phyloP scores from a whole-genome alignment of 257 asterid genomes.

The Solanum verrucosum region DNA sequence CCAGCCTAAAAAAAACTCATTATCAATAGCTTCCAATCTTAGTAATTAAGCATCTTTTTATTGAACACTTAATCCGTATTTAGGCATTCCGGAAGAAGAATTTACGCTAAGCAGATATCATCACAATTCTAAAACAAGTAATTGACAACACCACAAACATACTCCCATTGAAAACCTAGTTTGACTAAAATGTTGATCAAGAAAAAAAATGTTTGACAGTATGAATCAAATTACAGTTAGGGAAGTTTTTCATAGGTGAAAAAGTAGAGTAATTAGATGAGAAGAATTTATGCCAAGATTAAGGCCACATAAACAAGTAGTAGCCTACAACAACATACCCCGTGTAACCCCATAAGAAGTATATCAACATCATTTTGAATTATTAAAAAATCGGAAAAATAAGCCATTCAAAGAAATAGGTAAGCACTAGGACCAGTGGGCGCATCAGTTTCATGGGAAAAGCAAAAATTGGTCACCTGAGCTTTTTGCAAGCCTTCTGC shows the following conservation, averaged over 20 bases:
- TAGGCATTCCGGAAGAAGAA: not conserved
- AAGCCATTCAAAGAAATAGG: not conserved
- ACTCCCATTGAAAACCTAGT: not conserved
- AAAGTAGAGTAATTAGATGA: not conserved
- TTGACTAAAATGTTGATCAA: not conserved
- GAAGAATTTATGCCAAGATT: not conserved
- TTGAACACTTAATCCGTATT: not conserved
- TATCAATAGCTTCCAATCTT: not conserved
- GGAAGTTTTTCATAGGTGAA: not conserved
- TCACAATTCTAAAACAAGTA: not conserved
- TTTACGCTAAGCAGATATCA: not conserved
- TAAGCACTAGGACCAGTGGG: not conserved
- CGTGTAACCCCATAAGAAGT: not conserved
- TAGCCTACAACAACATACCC: not conserved
- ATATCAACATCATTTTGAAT: not conserved
- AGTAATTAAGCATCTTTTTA: not conserved
- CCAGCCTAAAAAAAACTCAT: not conserved
- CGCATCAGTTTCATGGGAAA: not conserved
- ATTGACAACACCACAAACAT: not conserved
- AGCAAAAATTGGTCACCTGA: constrained; percentile 39
- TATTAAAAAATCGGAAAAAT: not conserved
- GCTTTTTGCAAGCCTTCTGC: constrained; percentile 78
- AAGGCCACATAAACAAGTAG: not conserved
- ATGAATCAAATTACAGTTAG: not conserved
- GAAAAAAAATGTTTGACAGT: not conserved